Base-by-base conservation (phyloP, 2,329 filamentous ascomycete genomes). In the Paracamarosporium sp. region DNA sequence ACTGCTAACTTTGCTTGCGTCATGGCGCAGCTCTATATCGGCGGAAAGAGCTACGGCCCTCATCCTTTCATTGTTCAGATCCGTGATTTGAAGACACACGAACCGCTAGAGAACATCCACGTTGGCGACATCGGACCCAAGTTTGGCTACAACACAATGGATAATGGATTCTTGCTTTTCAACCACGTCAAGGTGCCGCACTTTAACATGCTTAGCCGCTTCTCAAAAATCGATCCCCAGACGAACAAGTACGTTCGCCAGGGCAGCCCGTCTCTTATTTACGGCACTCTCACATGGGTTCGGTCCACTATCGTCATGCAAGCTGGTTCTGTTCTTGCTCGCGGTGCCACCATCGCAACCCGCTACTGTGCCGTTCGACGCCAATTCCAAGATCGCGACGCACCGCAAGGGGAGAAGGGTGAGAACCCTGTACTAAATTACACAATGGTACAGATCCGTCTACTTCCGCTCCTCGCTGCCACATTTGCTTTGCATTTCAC, bases 81-180 rank as follows among this genome's bases (percentile, higher is more conserved):
- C 51, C 75, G 83, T 35, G 81, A 84, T 58, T 69, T 81, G 70
- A 80, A 83, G 61, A 83, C 81, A 1, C 80, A 84, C 58, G 71
- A 80, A 63, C 81, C 82, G 3, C 69, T 83, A 5, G 69, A 79
- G 12, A 82, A 82, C 15, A 80, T 85, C 45, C 87, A 92, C 68
- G 87, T 93, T 24, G 90, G 91, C 44, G 90, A 93, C 64, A 92
- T 93, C 74, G 91, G 91, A 1, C 90, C 90, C 53, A 93, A 93
- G 75, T 90, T 90, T 62, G 48, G 48, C 2, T 51, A 51, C 36
- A 51, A 51, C 17, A 51, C 48, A 3, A 51, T 51, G 48, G 90
- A 93, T 74, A 93, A 93, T 65, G 90, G 90, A 1, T 93, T 90
- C 81, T 78, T 92, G 11, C 83, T 93, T 22, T 88, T 93, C 77